These are phyloP conservation scores for Wallacemonas sp. DNA, from an alignment of 208 protist genomes.

Conservation along the genomic window DNA sequence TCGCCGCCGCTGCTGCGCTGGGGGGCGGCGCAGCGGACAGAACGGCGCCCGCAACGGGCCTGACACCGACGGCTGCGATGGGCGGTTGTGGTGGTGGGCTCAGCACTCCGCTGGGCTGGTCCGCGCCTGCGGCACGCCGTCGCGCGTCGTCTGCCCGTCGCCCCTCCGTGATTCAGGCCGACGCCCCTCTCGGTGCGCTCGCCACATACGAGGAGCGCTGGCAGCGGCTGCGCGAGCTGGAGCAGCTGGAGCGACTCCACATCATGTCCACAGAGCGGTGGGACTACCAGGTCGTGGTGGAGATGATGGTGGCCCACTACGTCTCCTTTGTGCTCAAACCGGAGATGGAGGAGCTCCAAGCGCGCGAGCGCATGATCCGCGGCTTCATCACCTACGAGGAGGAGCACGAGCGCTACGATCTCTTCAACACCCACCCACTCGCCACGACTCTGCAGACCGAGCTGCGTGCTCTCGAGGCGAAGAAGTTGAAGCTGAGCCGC, in stretches of 20 bases:
- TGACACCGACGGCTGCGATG: not conserved
- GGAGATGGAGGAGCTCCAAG: conserved; percentile 58
- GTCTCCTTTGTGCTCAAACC: conserved; percentile 78
- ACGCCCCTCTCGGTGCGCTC: conserved; percentile 24
- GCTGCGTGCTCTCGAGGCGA: conserved; percentile 36
- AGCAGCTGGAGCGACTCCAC: conserved; percentile 48
- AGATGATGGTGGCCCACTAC: conserved; percentile 83
- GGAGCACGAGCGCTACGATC: conserved; percentile 50
- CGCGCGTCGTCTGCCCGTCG: not conserved
- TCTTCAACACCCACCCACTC: conserved; percentile 47
- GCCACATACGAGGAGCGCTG: conserved; percentile 18
- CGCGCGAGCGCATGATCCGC: conserved; percentile 40
- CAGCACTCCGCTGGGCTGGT: conserved; percentile 3
- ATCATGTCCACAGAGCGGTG: conserved; percentile 54
- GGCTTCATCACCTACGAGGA: conserved; percentile 45
- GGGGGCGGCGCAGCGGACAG: not conserved
- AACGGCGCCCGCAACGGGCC: too few species aligned
- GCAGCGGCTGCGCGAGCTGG: conserved; percentile 36
- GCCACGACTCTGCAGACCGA: conserved; percentile 30
- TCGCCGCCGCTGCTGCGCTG: not conserved
- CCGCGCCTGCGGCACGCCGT: not conserved
- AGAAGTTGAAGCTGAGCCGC: conserved; percentile 36
- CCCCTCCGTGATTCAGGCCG: conserved; percentile 12
- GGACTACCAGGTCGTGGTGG: conserved; percentile 52
- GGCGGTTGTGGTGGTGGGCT: not conserved